Conservation (phyloP, 2,329 filamentous ascomycete genomes). For the Intubia oerlemansii region DNA sequence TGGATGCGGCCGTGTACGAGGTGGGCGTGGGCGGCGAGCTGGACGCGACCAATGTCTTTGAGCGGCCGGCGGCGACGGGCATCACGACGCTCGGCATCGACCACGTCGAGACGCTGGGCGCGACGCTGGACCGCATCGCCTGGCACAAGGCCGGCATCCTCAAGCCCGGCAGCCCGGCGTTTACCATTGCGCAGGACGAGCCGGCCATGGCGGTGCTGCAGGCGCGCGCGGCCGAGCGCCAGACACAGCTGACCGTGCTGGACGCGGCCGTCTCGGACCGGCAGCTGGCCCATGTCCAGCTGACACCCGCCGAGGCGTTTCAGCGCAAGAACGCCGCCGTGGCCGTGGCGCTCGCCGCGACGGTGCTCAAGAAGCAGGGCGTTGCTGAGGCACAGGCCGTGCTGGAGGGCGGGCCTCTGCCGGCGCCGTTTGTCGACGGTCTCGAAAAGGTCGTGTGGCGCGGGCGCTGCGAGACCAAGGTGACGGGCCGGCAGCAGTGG, state of each 20-base stretch:
- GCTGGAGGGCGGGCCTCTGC: conserved; percentile 15
- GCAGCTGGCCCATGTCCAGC: conserved; percentile 3
- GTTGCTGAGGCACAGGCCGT: too few relatives aligned
- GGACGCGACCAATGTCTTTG: conserved; percentile 46
- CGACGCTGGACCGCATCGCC: conserved; percentile 42
- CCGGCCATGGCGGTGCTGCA: conserved; percentile 23
- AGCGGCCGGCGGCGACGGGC: conserved; percentile 31
- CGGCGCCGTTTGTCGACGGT: conserved; percentile 37
- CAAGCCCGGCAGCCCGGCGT: conserved; percentile 36
- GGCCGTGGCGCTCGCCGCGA: conserved; percentile 16
- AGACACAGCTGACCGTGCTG: conserved; percentile 9
- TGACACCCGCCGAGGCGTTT: conserved; percentile 7
- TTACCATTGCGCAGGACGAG: conserved; percentile 27
- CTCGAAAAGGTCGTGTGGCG: conserved; percentile 46
- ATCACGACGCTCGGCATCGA: conserved; percentile 49
- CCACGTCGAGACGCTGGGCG: conserved; percentile 39
- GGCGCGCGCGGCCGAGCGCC: conserved; percentile 28
- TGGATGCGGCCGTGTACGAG: conserved; percentile 43
- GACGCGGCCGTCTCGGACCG: conserved; percentile 4
- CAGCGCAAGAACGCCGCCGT: conserved; percentile 10
- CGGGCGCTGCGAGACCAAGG: conserved; percentile 52
- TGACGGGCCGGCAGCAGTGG: conserved; percentile 39
- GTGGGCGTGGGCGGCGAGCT: conserved; percentile 46
- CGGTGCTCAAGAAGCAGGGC: conserved; percentile 25
- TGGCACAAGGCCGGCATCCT: conserved; percentile 58